Evolutionary conservation across 148 eudicot genomes (phyloP), one percentile per base, ranked within the genome.

Genomic region (Rhododendron griersonianum): DNA sequence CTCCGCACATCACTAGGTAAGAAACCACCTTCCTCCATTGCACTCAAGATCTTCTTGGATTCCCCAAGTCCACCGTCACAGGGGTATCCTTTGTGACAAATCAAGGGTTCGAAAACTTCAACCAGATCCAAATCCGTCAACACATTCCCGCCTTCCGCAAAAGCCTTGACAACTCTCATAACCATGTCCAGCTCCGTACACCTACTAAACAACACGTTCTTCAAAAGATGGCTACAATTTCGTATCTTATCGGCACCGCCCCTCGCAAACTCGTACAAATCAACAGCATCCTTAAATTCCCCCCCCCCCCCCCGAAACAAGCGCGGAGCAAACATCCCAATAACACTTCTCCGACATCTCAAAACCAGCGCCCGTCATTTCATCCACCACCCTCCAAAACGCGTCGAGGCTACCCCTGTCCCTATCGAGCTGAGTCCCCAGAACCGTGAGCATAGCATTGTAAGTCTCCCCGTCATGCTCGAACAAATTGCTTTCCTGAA

Each of bases 21-120:
- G 7, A 44, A 44, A 44, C 45, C 45, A 44, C 45, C 5, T 4
- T 44, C 45, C 45, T 44, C 45, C 45, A 44, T 44, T 44, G 45
- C 45, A 3, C 7, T 44, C 45, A 44, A 44, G 45, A 44, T 0
- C 45, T 44, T 44, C 45, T 44, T 44, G 45, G 45, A 44, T 44
- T 44, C 45, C 45, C 45, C 4, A 44, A 44, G 45, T 44, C 45
- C 45, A 44, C 45, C 45, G 7, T 5, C 7, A 44, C 45, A 35
- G 5, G 45, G 4, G 45, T 0, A 44, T 44, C 0, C 45, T 44
- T 5, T 44, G 45, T 44, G 45, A 4, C 45, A 44, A 6, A 86
- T 91, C 83, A 96, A 90, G 63, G 99, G 91, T 87, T 96, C 93
- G 37, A 95, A 86, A 81, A 92, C 93, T 0, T 93, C 86, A 87